Evolutionary conservation across 2,329 filamentous ascomycete species (phyloP).

Genomic region (Verticillium isaacii): DNA sequence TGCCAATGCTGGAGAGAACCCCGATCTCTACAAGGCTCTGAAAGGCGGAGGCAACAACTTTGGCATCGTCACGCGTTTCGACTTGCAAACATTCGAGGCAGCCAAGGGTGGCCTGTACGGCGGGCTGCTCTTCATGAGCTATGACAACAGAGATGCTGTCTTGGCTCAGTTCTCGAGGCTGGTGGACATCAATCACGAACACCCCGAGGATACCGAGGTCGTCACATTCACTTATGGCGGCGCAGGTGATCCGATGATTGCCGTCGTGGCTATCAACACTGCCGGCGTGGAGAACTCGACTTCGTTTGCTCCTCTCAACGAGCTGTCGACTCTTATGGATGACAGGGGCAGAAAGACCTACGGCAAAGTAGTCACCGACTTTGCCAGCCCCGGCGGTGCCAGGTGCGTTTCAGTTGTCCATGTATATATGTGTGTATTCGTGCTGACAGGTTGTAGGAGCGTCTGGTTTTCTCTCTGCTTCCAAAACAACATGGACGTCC

Average conservation of each 20-base stretch:
- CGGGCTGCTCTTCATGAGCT: slow-evolving; percentile 1
- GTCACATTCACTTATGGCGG: neutral
- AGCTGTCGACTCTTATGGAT: neutral
- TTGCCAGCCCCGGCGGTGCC: neutral
- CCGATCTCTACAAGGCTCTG: slow-evolving; percentile 38
- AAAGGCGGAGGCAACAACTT: slow-evolving; percentile 44
- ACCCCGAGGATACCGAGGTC: neutral
- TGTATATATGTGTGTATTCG: neutral
- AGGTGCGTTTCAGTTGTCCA: neutral
- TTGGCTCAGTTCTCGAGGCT: neutral
- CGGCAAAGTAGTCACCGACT: neutral
- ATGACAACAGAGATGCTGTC: slow-evolving; percentile 2
- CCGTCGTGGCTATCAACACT: neutral
- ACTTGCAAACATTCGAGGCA: slow-evolving; percentile 3
- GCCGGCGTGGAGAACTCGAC: neutral
- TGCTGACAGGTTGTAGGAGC: neutral
- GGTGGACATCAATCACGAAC: neutral
- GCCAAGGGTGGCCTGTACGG: neutral
- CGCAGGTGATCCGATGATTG: neutral
- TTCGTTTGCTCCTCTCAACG: neutral
- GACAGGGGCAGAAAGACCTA: neutral
- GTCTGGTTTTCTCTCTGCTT: slow-evolving; percentile 6
- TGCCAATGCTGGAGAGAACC: slow-evolving; percentile 26
- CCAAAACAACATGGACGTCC: neutral
- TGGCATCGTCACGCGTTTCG: slow-evolving; percentile 27